Base-by-base conservation (phyloP, 495 filamentous ascomycete species). In the Neurospora tetrasperma region DNA sequence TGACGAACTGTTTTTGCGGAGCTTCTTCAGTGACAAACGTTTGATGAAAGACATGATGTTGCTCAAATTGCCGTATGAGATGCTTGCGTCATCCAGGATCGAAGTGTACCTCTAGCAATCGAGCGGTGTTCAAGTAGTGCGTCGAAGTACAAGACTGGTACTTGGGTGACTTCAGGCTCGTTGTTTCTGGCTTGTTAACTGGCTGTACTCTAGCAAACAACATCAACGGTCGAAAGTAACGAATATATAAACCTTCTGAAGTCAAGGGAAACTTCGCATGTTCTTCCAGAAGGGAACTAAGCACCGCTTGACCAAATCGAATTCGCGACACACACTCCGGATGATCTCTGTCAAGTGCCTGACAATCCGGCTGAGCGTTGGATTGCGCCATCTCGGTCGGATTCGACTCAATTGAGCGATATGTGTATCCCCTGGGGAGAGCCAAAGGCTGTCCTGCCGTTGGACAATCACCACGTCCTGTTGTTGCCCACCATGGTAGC, bases 371-470 rank as follows among this genome's bases (percentile, higher is more conserved):
- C 3, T 23, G 31, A 62, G 12, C 8, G 27, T 39, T 69, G 38
- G 31, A 79, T 79, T 79, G 76, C 77, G 77, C 76, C 71, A 79
- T 77, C 70, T 43, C 27, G 12, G 69, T 12, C 35, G 44, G 31
- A 31, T 43, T 73, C 66, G 69, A 72, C 73, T 71, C 72, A 75
- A 74, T 27, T 71, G 5, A 1, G 3, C 35, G 68, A 62, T 27
- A 14, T 35, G 27, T 18, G 27, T 27, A 35, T 62, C 2, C 8
- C 12, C 31, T 18, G 27, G 54, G 27, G 31, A 62, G 14, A 35
- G 11, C 27, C 54, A 62, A 16, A 18, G 69, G 3, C 41, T 39
- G 14, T n/a, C 4, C 38, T 39, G 14, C 31, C 8, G 16, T 70
- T 23, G 39, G 43, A 3, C 23, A 48, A 59, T 23, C 40, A 35